phyloP scores from a whole-genome alignment of 2,329 filamentous ascomycete genomes.

The Tympanopsis confertula region DNA sequence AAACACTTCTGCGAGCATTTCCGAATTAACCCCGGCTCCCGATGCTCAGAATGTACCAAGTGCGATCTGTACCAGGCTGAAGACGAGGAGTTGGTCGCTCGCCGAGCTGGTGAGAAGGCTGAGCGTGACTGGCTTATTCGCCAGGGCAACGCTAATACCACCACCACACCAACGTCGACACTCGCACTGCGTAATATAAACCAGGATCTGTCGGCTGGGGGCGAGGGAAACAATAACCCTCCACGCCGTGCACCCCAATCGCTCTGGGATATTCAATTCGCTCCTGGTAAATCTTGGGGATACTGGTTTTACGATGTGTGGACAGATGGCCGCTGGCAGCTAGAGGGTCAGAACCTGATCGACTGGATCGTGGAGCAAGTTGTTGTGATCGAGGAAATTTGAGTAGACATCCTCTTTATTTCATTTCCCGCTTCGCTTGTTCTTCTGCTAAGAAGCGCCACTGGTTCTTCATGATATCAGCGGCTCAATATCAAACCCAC shows the following conservation, averaged over 20 bases:
- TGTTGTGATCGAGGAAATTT: background rate
- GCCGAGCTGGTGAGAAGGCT: background rate
- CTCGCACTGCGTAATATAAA: background rate
- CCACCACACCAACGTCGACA: too few species aligned
- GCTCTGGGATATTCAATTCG: background rate
- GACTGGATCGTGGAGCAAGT: constrained; percentile 1
- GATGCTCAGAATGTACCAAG: constrained; percentile 40
- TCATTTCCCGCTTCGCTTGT: too few species aligned
- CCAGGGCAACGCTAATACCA: background rate
- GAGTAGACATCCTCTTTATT: too few species aligned
- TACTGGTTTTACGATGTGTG: background rate
- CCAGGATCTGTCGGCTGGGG: background rate
- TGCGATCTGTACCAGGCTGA: constrained; percentile 1
- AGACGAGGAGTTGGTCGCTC: background rate
- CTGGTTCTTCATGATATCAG: too few species aligned
- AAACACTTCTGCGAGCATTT: constrained; percentile 58
- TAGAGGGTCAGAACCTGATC: background rate
- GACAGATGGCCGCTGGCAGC: background rate
- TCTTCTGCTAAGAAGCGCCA: too few species aligned
- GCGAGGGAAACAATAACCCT: background rate
- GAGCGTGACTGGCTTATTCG: background rate
- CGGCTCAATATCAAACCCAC: too few species aligned
- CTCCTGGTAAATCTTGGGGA: background rate
- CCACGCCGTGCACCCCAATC: too few species aligned
- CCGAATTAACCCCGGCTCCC: constrained; percentile 36